Evolutionary conservation across 2,329 filamentous ascomycete species (phyloP), one percentile per base, ranked within the genome.

Genomic region (Penicillium sp.): DNA sequence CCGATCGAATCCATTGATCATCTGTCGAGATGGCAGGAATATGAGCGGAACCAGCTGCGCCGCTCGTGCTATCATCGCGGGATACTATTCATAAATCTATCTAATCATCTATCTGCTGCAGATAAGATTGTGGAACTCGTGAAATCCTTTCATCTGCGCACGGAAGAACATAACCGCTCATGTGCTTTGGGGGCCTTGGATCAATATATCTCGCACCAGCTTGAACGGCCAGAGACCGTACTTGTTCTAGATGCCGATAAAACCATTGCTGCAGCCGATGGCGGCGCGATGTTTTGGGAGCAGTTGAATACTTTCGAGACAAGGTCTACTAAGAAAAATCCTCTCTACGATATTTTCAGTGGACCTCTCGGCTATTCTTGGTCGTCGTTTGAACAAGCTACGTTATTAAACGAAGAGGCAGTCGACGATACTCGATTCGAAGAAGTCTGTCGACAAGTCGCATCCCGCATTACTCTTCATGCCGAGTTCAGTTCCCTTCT

Each of bases 201-300:
- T 29, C 34, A 60, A 1, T 50, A 65, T 5, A 13, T 77, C 8
- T 29, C 45, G 7, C 12, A 32, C 3, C 37, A 46, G 9, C n/a
- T 35, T 11, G 50, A 43, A 6, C 37, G 55, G 3, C 44, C 72
- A 7, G 55, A 76, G 40, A 78, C 69, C 0, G 62, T 79, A 42
- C 44, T 84, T n/a, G 73, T 83, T 0, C 42, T 85, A 2, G 82
- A 85, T 52, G 81, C 65, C 0, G 81, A 85, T 58, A 76, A 65
- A 52, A 85, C 80, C 0, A 60, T 85, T 45, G 62, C 72, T 9
- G 47, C 72, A 1, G 53, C 72, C 9, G 81, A 84, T 50, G 76
- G 74, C 4, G 75, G 76, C 0, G 46, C 34, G 0, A 35, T 79
- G 45, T 82, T 82, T 60, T 83, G 76, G 78, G 40, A 43, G 28